Percentiles rank a stretch among this genome's conserved stretches.
Evolutionary conservation across 1,284 basidiomycete genomes (phyloP).

Genomic region (Marasmius tenuissimus): DNA sequence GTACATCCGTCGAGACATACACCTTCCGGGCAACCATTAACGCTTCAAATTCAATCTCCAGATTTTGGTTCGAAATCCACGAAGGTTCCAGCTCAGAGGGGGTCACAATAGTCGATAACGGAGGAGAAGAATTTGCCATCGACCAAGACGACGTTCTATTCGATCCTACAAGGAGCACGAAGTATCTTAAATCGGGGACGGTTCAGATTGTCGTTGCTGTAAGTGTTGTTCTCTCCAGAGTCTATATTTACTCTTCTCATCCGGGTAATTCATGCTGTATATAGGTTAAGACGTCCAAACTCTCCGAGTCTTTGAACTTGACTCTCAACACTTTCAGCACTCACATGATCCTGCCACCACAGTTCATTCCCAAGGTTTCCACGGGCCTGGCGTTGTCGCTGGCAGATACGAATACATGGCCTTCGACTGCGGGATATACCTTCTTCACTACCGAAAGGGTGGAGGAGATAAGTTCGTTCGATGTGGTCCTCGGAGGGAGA

Average conservation of each 20-base stretch:
- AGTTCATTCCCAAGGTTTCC: not conserved
- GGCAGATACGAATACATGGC: not conserved
- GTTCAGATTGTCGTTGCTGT: not conserved
- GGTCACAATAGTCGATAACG: not conserved
- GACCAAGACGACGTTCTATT: conserved; percentile 7
- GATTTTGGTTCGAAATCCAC: conserved; percentile 10
- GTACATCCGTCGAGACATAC: too few species aligned
- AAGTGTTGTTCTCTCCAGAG: not conserved
- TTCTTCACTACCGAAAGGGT: not conserved
- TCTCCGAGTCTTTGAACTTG: not conserved
- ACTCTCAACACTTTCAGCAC: not conserved
- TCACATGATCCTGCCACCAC: not conserved
- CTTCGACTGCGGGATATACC: not conserved
- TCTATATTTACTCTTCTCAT: too few species aligned
- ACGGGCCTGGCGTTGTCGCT: not conserved
- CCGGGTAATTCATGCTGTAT: too few species aligned
- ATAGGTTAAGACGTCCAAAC: not conserved
- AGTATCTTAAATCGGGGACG: not conserved
- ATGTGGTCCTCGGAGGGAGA: not conserved
- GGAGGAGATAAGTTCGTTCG: not conserved
- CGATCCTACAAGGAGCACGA: not conserved
- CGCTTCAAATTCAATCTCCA: not conserved
- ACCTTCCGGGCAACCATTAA: too few species aligned
- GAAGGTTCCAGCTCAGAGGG: conserved; percentile 3
- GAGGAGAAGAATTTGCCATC: not conserved